A percentile compares a stretch with the other conserved stretches of the same genome.
phyloP scores from a whole-genome alignment of 1,284 basidiomycete species.

The Wolfiporia cocos region DNA sequence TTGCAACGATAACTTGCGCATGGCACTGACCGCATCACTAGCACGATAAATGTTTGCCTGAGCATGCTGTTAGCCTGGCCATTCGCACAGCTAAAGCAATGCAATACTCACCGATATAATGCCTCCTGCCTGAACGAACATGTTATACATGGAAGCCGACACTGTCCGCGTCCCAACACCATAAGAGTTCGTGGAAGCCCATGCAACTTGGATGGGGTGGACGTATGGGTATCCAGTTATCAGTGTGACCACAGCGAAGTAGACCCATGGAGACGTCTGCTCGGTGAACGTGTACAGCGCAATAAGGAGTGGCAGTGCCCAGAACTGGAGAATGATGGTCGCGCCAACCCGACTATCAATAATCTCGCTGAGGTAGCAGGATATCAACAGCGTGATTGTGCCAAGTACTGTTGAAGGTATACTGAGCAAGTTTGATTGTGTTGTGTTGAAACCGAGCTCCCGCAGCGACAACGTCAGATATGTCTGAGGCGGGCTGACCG shows the following conservation, averaged over 20 bases:
- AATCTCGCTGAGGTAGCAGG: slow-evolving; percentile 47
- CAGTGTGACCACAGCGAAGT: slow-evolving; percentile 48
- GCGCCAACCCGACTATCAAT: slow-evolving; percentile 47
- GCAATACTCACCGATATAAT: slow-evolving; percentile 39
- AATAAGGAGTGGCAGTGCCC: slow-evolving; percentile 54
- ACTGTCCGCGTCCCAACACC: slow-evolving; percentile 53
- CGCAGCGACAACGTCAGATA: slow-evolving; percentile 62
- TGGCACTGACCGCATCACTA: slow-evolving; percentile 22
- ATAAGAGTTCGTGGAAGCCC: slow-evolving; percentile 56
- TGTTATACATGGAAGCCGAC: slow-evolving; percentile 54
- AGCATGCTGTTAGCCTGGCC: neutral
- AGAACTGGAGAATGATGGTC: slow-evolving; percentile 48
- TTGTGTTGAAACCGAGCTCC: slow-evolving; percentile 55
- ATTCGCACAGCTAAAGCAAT: no score
- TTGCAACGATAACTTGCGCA: neutral
- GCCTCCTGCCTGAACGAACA: slow-evolving; percentile 53
- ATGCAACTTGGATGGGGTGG: slow-evolving; percentile 47
- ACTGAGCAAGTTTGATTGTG: slow-evolving; percentile 53
- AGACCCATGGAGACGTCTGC: slow-evolving; percentile 52
- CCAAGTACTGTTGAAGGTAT: slow-evolving; percentile 42
- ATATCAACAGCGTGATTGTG: slow-evolving; percentile 33
- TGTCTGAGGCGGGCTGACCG: slow-evolving; percentile 38
- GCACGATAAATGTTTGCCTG: slow-evolving; percentile 28
- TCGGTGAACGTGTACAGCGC: slow-evolving; percentile 48
- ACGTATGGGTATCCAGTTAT: slow-evolving; percentile 46